Conservation (phyloP, 2,329 filamentous ascomycete genomes). For the Pseudogymnoascus sp. region DNA sequence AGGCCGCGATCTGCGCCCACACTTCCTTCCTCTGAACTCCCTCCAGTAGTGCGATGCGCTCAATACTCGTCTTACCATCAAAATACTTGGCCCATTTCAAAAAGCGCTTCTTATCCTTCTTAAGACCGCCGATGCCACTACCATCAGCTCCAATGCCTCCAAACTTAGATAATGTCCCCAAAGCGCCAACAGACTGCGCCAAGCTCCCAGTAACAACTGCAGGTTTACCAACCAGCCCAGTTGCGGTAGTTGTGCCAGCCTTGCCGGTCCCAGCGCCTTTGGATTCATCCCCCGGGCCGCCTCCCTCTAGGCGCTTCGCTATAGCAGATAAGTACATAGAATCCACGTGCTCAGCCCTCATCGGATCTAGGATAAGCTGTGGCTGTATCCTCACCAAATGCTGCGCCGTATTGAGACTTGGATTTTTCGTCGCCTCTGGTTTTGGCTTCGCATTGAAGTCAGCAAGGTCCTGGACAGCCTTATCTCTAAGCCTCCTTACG, state of each 20-base stretch:
- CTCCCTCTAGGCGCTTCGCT: conserved; percentile 39
- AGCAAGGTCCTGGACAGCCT: conserved; percentile 47
- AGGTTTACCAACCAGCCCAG: neutral
- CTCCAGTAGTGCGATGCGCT: conserved; percentile 79
- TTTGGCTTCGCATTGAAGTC: conserved; percentile 27
- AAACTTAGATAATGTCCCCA: neutral
- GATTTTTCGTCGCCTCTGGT: conserved; percentile 47
- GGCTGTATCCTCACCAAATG: conserved; percentile 54
- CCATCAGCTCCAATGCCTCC: neutral
- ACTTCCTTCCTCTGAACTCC: conserved; percentile 80
- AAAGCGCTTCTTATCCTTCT: conserved; percentile 57
- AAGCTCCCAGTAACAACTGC: conserved; percentile 15
- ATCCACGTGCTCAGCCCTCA: conserved; percentile 71
- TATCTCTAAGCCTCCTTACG: conserved; percentile 50
- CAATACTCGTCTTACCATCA: conserved; percentile 76
- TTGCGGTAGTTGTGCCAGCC: neutral
- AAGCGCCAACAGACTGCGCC: neutral
- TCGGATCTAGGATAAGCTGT: conserved; percentile 69
- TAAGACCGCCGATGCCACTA: conserved; percentile 21
- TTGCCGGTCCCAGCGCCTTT: neutral
- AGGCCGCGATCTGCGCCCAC: conserved; percentile 58
- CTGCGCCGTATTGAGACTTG: conserved; percentile 49
- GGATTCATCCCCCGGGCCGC: conserved; percentile 14
- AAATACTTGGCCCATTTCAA: conserved; percentile 75
- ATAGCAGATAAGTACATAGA: conserved; percentile 64